Percentiles rank a stretch among this genome's conserved stretches.
Conservation (phyloP, 2,329 filamentous ascomycete species). For the Fusarium setosum region DNA sequence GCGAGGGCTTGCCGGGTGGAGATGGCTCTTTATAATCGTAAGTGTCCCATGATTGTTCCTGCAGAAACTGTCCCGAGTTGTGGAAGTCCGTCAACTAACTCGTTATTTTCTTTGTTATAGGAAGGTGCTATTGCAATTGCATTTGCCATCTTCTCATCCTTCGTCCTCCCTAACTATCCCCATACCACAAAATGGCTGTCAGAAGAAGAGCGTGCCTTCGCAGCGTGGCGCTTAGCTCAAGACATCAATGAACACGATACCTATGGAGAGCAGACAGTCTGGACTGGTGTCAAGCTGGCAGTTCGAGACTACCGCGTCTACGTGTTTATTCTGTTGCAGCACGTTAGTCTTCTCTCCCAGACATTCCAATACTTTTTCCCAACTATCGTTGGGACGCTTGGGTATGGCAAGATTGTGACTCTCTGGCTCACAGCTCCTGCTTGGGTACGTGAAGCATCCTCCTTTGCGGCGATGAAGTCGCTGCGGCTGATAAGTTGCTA, state of each 20-base stretch:
- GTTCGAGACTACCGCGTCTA: constrained; percentile 63
- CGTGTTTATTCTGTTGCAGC: constrained; percentile 65
- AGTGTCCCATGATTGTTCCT: constrained; percentile 5
- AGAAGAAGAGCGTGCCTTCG: constrained; percentile 62
- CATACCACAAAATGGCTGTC: constrained; percentile 63
- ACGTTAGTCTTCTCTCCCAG: constrained; percentile 62
- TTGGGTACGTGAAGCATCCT: constrained; percentile 57
- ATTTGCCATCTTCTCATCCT: constrained; percentile 46
- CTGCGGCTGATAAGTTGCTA: neutral
- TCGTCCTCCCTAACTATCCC: constrained; percentile 64
- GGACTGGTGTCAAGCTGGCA: constrained; percentile 59
- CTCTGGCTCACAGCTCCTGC: constrained; percentile 68
- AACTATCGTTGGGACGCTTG: constrained; percentile 70
- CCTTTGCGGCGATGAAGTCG: rapidly evolving
- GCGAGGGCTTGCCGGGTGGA: constrained; percentile 69
- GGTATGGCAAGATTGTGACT: constrained; percentile 65
- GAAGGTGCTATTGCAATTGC: constrained; percentile 55
- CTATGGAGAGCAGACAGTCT: constrained; percentile 49
- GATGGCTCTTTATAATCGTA: constrained; percentile 74
- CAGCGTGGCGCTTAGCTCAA: constrained; percentile 61
- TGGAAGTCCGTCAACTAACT: neutral
- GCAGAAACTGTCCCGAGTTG: too few relatives aligned
- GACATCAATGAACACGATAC: constrained; percentile 61
- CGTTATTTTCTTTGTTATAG: constrained; percentile 13
- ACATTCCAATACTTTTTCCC: constrained; percentile 76